phyloP scores from a whole-genome alignment of 2,329 filamentous ascomycete species.

The Thermoascus crustaceus region DNA sequence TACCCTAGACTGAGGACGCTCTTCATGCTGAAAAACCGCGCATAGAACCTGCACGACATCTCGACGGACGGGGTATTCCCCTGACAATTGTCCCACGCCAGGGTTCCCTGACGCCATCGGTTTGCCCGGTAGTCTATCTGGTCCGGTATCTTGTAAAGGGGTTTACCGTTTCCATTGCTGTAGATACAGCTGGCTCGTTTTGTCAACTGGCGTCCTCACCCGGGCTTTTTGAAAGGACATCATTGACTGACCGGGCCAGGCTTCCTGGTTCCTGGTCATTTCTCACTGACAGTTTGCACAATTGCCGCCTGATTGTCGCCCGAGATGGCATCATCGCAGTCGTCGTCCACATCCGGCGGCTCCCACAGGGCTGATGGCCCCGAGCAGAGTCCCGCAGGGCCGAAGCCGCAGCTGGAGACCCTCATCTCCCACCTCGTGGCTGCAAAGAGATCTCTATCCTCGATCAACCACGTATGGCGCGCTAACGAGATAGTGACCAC shows the following conservation, averaged over 20 bases:
- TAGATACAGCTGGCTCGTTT: background rate
- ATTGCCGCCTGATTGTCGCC: background rate
- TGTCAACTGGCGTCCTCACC: background rate
- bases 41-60: too few relatives aligned
- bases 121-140: too few relatives aligned
- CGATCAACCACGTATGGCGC: constrained; percentile 72
- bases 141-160: too few relatives aligned
- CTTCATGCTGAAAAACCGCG: too few relatives aligned
- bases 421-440: constrained; percentile 78
- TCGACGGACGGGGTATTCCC: too few relatives aligned
- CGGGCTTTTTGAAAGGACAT: background rate
- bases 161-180: background rate
- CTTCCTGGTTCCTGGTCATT: background rate
- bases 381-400: constrained; percentile 10
- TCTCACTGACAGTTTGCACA: background rate
- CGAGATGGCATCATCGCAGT: constrained; percentile 24
- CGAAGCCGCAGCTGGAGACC: constrained; percentile 52
- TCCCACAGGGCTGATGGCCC: constrained; percentile 9
- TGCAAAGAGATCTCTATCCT: constrained; percentile 78
- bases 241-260: too few relatives aligned
- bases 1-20: too few relatives aligned
- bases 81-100: too few relatives aligned
- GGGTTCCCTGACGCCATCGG: too few relatives aligned
- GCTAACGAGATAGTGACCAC: constrained; percentile 77
- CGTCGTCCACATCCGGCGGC: constrained; percentile 19